Conservation (phyloP, 306 rosid genomes). For the Sindora glabra region DNA sequence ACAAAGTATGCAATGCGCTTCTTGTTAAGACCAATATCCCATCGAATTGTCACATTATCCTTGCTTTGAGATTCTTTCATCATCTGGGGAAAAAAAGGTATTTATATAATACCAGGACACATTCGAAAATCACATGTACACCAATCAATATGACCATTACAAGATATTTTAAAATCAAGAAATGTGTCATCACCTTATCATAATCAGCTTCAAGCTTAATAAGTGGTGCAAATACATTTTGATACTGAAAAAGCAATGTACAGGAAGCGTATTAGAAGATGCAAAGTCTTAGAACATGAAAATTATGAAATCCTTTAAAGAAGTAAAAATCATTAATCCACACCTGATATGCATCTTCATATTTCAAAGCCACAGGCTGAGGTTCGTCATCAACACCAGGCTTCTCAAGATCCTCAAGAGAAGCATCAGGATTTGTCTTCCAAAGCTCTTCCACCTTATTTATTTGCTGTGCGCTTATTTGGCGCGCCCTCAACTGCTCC, state of each 20-base stretch:
- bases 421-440: slow-evolving; percentile 98
- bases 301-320: background rate
- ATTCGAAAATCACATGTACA: background rate
- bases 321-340: slow-evolving; percentile 4
- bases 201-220: slow-evolving; percentile 99
- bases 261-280: slow-evolving; percentile 16
- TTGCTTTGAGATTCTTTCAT: slow-evolving; percentile 99
- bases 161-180: background rate
- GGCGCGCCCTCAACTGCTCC: slow-evolving; percentile 99
- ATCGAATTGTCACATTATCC: slow-evolving; percentile 87
- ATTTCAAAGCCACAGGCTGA: slow-evolving; percentile 85
- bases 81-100: slow-evolving; percentile 62
- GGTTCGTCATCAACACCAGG: slow-evolving; percentile 99
- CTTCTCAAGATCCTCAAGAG: slow-evolving; percentile 97
- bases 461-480: slow-evolving; percentile 98
- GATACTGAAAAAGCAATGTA: slow-evolving; percentile 57
- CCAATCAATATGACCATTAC: background rate
- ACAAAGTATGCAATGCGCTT: slow-evolving; percentile 97
- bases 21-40: slow-evolving; percentile 98
- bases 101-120: slow-evolving; percentile 10
- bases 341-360: slow-evolving; percentile 99
- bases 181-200: slow-evolving; percentile 63
- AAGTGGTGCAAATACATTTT: slow-evolving; percentile 99
- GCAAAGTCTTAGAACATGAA: slow-evolving; percentile 9
- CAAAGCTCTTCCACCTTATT: slow-evolving; percentile 97